Evolutionary conservation across 2,329 filamentous ascomycete genomes (phyloP), one percentile per base, ranked within the genome.

Genomic region (Hypoxylon sp.): DNA sequence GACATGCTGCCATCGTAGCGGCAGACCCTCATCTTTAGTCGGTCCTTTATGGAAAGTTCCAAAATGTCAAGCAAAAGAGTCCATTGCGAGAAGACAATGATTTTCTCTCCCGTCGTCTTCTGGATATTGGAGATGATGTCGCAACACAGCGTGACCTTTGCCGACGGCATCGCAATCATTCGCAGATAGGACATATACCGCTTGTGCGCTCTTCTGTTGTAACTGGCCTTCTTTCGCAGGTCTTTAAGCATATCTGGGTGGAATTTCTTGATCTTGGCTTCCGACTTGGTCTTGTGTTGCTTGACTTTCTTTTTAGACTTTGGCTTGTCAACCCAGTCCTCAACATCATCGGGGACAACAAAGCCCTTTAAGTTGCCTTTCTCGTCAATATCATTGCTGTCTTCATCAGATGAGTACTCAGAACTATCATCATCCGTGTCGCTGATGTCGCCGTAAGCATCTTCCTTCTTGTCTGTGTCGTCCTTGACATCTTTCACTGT

Each of bases 61-160:
- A 95, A 82, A 4, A 95, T 84, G 78, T 95, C 92, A 2, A 96
- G 87, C 17, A 95, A 84, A 0, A 91, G 90, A 0, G 93, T 95
- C 82, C 92, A 96, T 74, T 94, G 92, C 63, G 90, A 92, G 81
- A 96, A 96, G 69, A 96, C 87, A 60, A 96, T 91, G 0, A 91
- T 93, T 79, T 95, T 95, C 77, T 94, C 91, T 1, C 85, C 86
- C 2, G 86, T 81, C 10, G 78, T 72, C 61, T 82, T 68, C 62
- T 82, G 79, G 35, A 84, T 80, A 13, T 81, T 78, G 10, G 82
- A 77, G 11, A 95, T 81, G 6, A 95, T 84, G 61, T 92, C 88
- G 62, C 92, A 81, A 6, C 89, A 88, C 77, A 91, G 90, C 22
- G 89, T 87, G 31, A 93, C 89, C 79, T 95, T 96, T 30, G 92